Evolutionary conservation across 2,329 filamentous ascomycete genomes (phyloP), one percentile per base, ranked within the genome.

Genomic region (Aspergillus brunneoviolaceus): DNA sequence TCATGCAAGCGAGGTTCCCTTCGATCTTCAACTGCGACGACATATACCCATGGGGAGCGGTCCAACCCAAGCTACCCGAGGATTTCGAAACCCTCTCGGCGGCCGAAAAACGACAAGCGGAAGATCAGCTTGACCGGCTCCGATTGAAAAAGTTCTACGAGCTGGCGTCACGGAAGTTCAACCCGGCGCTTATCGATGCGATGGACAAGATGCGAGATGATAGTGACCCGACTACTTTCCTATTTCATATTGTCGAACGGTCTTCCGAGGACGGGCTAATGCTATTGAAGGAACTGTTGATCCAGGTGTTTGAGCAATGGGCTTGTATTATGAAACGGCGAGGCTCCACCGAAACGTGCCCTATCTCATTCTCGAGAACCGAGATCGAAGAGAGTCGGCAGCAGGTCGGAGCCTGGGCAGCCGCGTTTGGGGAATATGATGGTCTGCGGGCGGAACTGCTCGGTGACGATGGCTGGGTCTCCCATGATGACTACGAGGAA

Each of bases 391-490:
- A 55, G 48, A 49, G 33, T 21, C 60, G 67, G 45, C 51, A 63
- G 27, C 58, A 61, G 49, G 60, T 57, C 23, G 19, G 68, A 55
- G 58, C 33, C 49, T 71, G 64, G 66, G 67, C 64, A 11, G 59
- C 62, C n/a, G 59, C 55, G 11, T 68, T 57, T 57, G 35, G 33
- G n/a, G 65, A 70, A n/a, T 68, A 65, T 57, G 59, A 67, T 0
- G 47, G 33, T 3, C 55, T 70, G 48, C 63, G 60, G 53, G 42
- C 55, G 4, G 10, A 58, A 5, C 23, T 69, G 23, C 27, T 52
- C n/a, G 68, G 65, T 21, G 59, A 68, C 33, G 67, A 71, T 57
- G 67, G 68, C n/a, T 70, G 67, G 69, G 68, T 72, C 14, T 68
- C 69, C 5, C 62, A 66, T 59, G 63, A 67, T 5, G 63, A 70